Percentiles rank a stretch among this genome's conserved stretches.
phyloP scores from a whole-genome alignment of 495 filamentous ascomycete species.

The Penicillium cataractarum region DNA sequence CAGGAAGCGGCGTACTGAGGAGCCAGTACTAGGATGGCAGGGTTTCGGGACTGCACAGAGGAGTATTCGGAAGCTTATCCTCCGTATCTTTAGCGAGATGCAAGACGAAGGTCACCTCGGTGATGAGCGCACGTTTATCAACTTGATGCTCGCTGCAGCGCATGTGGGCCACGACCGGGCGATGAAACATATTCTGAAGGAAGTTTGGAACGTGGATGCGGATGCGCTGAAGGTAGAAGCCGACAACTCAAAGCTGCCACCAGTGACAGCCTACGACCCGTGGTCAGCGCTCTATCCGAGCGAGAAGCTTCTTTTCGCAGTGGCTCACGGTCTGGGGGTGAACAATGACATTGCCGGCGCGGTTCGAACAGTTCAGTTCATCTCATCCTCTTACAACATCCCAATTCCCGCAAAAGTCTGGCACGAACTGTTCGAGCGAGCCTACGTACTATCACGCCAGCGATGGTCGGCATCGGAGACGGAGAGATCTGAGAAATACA shows the following conservation, averaged over 20 bases:
- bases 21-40: conserved; percentile 28
- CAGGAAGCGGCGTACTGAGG: conserved; percentile 28
- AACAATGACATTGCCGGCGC: conserved; percentile 60
- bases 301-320: conserved; percentile 53
- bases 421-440: conserved; percentile 61
- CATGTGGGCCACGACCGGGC: conserved; percentile 56
- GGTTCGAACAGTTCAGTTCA: conserved; percentile 55
- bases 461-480: conserved; percentile 12
- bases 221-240: conserved; percentile 35
- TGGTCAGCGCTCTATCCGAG: conserved; percentile 61
- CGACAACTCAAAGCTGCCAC: conserved; percentile 30
- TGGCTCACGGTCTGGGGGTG: conserved; percentile 62
- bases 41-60: conserved; percentile 36
- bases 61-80: conserved; percentile 42
- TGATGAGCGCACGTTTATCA: conserved; percentile 59
- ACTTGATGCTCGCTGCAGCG: conserved; percentile 57
- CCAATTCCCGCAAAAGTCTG: conserved; percentile 53
- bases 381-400: conserved; percentile 59
- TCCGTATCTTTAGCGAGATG: conserved; percentile 56
- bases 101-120: conserved; percentile 42
- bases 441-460: conserved; percentile 53
- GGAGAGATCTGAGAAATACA: conserved; percentile 17
- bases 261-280: conserved; percentile 35
- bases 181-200: conserved; percentile 52
- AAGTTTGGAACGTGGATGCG: conserved; percentile 63